Conservation (phyloP, 2,329 filamentous ascomycete genomes). For the Kalaharituber pfeilii region DNA sequence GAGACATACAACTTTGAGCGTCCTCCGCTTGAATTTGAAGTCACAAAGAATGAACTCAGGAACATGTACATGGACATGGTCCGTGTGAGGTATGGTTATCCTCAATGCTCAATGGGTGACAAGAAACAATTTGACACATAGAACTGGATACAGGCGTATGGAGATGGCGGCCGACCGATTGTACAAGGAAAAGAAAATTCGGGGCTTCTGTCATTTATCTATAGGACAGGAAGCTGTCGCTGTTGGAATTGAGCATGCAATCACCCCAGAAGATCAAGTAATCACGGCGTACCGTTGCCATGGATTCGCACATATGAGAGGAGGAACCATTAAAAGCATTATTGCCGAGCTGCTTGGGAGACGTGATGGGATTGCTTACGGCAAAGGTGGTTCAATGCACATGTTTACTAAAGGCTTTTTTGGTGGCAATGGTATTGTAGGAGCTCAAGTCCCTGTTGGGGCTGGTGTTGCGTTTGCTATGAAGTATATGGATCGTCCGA, state of each 20-base stretch:
- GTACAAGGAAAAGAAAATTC: conserved; percentile 99
- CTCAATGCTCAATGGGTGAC: background rate
- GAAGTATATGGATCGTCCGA: conserved; percentile 78
- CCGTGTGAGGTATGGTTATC: conserved; percentile 55
- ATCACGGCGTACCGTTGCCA: conserved; percentile 99
- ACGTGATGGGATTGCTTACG: conserved; percentile 90
- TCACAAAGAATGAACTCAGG: conserved; percentile 96
- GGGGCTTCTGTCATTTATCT: conserved; percentile 97
- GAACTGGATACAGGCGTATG: conserved; percentile 46
- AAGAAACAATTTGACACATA: background rate
- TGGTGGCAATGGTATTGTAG: conserved; percentile 97
- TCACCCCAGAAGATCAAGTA: conserved; percentile 77
- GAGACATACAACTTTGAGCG: conserved; percentile 98
- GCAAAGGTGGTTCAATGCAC: conserved; percentile 99
- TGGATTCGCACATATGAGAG: conserved; percentile 94
- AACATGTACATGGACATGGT: conserved; percentile 99
- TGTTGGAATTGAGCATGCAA: conserved; percentile 88
- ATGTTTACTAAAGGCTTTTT: conserved; percentile 99
- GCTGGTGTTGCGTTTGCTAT: conserved; percentile 93
- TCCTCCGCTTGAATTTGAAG: conserved; percentile 76
- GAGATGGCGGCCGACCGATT: conserved; percentile 97
- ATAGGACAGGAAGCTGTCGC: conserved; percentile 96
- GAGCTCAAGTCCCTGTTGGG: conserved; percentile 92
- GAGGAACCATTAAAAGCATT: conserved; percentile 74
- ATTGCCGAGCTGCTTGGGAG: conserved; percentile 91